Conservation (phyloP, 345 rosid species). For the Toxicodendron radicans region DNA sequence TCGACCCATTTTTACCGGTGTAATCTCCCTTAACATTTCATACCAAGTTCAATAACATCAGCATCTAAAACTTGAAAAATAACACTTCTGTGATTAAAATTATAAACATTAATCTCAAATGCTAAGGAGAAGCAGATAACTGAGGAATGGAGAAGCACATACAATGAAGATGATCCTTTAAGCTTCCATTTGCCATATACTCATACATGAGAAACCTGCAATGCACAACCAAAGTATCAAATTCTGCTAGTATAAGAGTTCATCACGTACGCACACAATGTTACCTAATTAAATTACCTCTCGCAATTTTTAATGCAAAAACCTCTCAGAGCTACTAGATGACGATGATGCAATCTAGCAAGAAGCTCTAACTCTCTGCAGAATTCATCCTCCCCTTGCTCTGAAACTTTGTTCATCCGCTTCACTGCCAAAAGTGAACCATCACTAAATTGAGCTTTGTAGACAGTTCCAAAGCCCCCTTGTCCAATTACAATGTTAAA, state of each 20-base stretch:
- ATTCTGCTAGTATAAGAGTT: background rate
- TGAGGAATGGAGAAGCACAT: slow-evolving; percentile 37
- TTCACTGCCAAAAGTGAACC: slow-evolving; percentile 77
- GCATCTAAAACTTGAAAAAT: background rate
- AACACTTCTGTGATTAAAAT: background rate
- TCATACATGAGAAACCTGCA: slow-evolving; percentile 89
- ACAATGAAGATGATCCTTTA: slow-evolving; percentile 90
- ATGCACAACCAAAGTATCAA: slow-evolving; percentile 20
- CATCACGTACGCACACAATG: background rate
- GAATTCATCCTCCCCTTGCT: slow-evolving; percentile 83
- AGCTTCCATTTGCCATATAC: slow-evolving; percentile 87
- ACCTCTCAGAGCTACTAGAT: slow-evolving; percentile 89
- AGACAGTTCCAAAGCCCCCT: slow-evolving; percentile 93
- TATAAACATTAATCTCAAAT: background rate
- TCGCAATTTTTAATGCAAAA: slow-evolving; percentile 70
- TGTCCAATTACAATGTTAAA: slow-evolving; percentile 69
- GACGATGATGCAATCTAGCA: slow-evolving; percentile 93
- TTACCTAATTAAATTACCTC: slow-evolving; percentile 49
- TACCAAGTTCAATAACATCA: background rate
- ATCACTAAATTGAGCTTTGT: slow-evolving; percentile 71
- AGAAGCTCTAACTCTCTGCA: slow-evolving; percentile 95
- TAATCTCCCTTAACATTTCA: background rate
- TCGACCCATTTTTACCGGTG: background rate
- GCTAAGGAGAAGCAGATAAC: background rate
- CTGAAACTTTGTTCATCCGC: slow-evolving; percentile 70